A percentile compares a stretch with the other conserved stretches of the same genome.
Evolutionary conservation across 768 basidiomycete genomes (phyloP).

Genomic region (Lactifluus hygrophoroides): DNA sequence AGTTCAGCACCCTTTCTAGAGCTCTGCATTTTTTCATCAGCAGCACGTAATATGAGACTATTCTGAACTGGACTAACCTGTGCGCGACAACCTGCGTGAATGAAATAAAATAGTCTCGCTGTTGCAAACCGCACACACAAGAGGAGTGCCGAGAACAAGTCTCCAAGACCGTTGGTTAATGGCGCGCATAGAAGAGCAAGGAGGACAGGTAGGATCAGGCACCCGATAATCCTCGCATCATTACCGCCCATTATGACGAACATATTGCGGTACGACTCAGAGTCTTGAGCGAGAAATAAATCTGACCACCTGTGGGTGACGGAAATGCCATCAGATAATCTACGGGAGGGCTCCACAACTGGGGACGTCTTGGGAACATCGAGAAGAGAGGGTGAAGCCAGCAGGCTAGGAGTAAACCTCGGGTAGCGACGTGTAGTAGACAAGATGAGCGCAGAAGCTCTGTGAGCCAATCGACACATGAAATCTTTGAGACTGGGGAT

Average conservation of each 20-base stretch:
- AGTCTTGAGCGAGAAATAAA: not conserved
- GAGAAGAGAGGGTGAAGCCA: not conserved
- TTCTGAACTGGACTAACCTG: not conserved
- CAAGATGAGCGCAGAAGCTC: not conserved
- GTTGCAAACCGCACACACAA: not conserved
- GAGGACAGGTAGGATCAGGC: not conserved
- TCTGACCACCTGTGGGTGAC: not conserved
- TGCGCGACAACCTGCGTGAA: not conserved
- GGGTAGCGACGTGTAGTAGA: not conserved
- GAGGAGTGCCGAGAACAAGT: not conserved
- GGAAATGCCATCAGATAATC: not conserved
- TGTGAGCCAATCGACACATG: not conserved
- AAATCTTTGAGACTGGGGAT: not conserved
- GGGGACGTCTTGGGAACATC: not conserved
- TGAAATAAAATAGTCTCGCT: not conserved
- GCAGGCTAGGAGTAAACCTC: not conserved
- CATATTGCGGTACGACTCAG: not conserved
- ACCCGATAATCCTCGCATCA: no score
- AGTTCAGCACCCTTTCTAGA: not conserved
- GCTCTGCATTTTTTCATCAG: not conserved
- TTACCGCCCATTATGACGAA: not conserved
- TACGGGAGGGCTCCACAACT: not conserved
- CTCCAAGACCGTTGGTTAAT: not conserved
- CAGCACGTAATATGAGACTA: not conserved
- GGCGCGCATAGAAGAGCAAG: not conserved